phyloP scores from a whole-genome alignment of 179 eudicot genomes.

The Heliamphora pulchella region DNA sequence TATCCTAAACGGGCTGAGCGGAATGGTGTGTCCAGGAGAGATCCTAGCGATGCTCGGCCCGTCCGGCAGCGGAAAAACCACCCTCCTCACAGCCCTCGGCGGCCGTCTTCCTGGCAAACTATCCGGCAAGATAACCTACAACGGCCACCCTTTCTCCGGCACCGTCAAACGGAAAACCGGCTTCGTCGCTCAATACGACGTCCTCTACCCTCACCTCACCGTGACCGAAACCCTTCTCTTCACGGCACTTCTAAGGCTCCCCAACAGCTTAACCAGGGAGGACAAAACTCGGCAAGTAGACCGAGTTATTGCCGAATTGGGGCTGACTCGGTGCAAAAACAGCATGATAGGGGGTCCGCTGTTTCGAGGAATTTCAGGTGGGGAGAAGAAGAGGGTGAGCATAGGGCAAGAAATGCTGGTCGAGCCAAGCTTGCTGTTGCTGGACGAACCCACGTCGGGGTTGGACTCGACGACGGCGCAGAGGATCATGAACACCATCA shows the following conservation, averaged over 20 bases:
- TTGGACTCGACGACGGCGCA: conserved; percentile 85
- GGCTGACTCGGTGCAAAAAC: conserved; percentile 41
- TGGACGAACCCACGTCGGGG: conserved; percentile 94
- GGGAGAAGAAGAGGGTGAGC: conserved; percentile 79
- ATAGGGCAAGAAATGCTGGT: conserved; percentile 90
- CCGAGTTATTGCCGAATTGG: conserved; percentile 49
- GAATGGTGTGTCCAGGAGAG: conserved; percentile 69
- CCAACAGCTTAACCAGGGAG: conserved; percentile 38
- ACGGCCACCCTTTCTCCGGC: conserved; percentile 47
- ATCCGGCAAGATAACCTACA: conserved; percentile 56
- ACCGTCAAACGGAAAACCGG: conserved; percentile 52
- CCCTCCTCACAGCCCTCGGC: conserved; percentile 69
- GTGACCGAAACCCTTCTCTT: conserved; percentile 67
- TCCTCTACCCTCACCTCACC: conserved; percentile 79
- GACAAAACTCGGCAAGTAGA: conserved; percentile 59
- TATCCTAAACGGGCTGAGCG: conserved; percentile 79
- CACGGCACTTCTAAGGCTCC: conserved; percentile 79
- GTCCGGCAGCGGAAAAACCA: conserved; percentile 80
- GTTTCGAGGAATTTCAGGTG: conserved; percentile 78
- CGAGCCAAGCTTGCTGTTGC: conserved; percentile 67
- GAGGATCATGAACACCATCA: conserved; percentile 51
- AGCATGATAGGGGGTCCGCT: conserved; percentile 75
- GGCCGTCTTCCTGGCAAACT: conserved; percentile 55
- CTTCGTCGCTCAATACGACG: conserved; percentile 76
- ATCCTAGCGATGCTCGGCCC: conserved; percentile 79